These are phyloP conservation scores for Thalassiosira profunda DNA, from an alignment of 108 stramenopile genomes.

Conservation along the genomic window DNA sequence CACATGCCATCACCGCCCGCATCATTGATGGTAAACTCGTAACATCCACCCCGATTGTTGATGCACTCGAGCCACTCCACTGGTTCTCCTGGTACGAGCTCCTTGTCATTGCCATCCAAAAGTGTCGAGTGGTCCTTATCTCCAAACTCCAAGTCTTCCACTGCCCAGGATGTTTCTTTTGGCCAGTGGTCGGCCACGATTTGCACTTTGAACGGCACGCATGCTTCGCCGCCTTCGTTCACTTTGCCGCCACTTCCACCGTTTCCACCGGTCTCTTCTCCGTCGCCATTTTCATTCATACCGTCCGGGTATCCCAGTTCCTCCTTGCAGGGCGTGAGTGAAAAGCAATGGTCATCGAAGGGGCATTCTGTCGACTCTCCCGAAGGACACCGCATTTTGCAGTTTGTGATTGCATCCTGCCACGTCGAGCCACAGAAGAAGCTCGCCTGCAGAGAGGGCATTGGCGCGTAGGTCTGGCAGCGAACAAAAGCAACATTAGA, in stretches of 20 bases:
- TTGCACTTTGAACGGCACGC: slow-evolving; percentile 45
- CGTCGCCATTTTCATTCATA: neutral
- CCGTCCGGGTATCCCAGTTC: slow-evolving; percentile 46
- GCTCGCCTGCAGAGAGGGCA: slow-evolving; percentile 28
- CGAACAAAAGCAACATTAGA: neutral
- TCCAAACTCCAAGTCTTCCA: slow-evolving; percentile 21
- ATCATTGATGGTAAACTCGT: slow-evolving; percentile 40
- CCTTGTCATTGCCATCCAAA: slow-evolving; percentile 26
- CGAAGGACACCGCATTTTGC: slow-evolving; percentile 27
- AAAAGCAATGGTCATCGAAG: slow-evolving; percentile 33
- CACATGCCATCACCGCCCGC: slow-evolving; percentile 49
- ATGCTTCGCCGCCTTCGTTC: neutral
- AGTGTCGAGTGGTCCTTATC: no score
- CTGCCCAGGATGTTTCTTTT: slow-evolving; percentile 37
- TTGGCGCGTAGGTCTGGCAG: slow-evolving; percentile 27
- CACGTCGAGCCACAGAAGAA: slow-evolving; percentile 30
- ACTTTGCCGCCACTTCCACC: neutral
- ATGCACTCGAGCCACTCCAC: slow-evolving; percentile 26
- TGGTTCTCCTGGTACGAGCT: slow-evolving; percentile 28
- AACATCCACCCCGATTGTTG: slow-evolving; percentile 31
- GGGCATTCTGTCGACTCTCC: slow-evolving; percentile 36
- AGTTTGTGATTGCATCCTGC: slow-evolving; percentile 27
- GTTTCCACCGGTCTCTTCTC: slow-evolving; percentile 2
- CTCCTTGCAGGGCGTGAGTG: slow-evolving; percentile 34
- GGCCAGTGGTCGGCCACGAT: slow-evolving; percentile 46